Evolutionary conservation across 306 rosid species (phyloP).

Genomic region (Prinsepia uniflora): DNA sequence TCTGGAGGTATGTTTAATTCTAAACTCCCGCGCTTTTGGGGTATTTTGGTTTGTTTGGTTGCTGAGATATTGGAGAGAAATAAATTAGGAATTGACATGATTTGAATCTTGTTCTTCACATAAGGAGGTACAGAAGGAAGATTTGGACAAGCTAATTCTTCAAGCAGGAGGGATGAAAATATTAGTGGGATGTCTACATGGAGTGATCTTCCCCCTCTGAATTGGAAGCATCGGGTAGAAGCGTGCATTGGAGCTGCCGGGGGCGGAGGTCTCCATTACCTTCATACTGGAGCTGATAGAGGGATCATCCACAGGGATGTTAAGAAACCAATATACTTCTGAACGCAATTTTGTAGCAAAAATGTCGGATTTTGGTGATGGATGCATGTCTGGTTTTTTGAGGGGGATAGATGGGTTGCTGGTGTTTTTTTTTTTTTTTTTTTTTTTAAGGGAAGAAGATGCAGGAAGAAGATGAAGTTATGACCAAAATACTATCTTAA

Average conservation of each 20-base stretch:
- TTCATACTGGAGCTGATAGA: constrained; percentile 85
- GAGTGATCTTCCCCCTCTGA: constrained; percentile 60
- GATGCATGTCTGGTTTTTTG: too few species aligned
- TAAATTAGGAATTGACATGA: neutral
- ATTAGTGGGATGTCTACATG: constrained; percentile 65
- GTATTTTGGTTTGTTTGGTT: neutral
- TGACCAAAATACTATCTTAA: too few species aligned
- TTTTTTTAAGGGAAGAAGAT: too few species aligned
- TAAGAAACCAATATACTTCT: constrained; percentile 82
- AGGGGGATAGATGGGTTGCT: too few species aligned
- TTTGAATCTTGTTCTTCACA: constrained; percentile 21
- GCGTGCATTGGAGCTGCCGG: constrained; percentile 91
- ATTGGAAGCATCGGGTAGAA: constrained; percentile 85
- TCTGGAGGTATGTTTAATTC: constrained; percentile 45
- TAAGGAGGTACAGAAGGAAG: constrained; percentile 60
- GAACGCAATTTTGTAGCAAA: constrained; percentile 78
- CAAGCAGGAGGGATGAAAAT: constrained; percentile 66
- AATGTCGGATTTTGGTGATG: constrained; percentile 77
- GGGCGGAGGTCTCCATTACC: constrained; percentile 95
- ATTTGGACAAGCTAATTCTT: constrained; percentile 68
- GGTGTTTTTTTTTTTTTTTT: too few species aligned
- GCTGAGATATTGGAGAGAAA: neutral
- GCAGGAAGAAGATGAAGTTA: too few species aligned
- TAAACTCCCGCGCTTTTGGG: neutral
- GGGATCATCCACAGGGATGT: constrained; percentile 95